A percentile compares a stretch with the other conserved stretches of the same genome.
Conservation (phyloP, 2,329 filamentous ascomycete species). For the Phialemoniopsis sp. region DNA sequence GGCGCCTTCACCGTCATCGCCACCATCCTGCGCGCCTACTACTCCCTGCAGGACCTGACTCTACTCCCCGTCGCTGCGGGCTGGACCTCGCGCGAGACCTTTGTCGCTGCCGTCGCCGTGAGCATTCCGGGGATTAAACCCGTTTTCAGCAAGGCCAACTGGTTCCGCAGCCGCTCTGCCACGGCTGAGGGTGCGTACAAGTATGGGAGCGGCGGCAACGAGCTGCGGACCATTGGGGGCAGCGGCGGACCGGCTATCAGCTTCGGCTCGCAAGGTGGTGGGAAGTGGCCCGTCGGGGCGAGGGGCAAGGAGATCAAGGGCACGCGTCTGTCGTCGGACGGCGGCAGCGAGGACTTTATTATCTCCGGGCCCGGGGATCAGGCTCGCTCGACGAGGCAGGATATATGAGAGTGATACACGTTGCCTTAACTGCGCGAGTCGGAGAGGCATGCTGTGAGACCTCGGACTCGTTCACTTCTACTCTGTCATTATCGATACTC, state of each 20-base stretch:
- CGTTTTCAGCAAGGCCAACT: constrained; percentile 2
- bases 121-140: constrained; percentile 4
- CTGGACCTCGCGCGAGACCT: constrained; percentile 4
- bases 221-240: neutral
- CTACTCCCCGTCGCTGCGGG: too few relatives aligned
- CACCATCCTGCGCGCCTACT: too few relatives aligned
- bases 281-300: neutral
- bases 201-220: neutral
- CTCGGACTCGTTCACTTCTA: too few relatives aligned
- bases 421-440: too few relatives aligned
- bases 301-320: neutral
- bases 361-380: neutral
- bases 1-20: too few relatives aligned
- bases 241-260: neutral
- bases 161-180: neutral
- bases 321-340: neutral
- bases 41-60: too few relatives aligned
- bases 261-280: neutral
- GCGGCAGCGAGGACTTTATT: neutral
- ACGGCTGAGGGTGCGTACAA: neutral
- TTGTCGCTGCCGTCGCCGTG: constrained; percentile 4
- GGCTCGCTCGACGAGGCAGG: too few relatives aligned
- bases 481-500: too few relatives aligned
- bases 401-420: too few relatives aligned
- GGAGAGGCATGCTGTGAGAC: too few relatives aligned